phyloP scores from a whole-genome alignment of 2,329 filamentous ascomycete genomes.

The Pseudogymnoascus sp. region DNA sequence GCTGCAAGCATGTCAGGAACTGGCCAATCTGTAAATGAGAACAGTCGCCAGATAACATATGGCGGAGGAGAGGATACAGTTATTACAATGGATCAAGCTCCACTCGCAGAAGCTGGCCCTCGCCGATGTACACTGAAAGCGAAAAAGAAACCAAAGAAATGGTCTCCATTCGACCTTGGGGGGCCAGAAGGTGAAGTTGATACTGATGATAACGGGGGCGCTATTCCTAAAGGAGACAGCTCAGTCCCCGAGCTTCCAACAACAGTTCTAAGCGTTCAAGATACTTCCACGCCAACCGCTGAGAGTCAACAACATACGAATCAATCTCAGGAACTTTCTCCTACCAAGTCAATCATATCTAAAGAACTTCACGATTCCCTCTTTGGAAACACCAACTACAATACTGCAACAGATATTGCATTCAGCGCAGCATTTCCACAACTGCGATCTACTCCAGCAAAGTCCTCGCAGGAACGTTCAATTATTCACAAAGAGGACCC shows the following conservation, averaged over 20 bases:
- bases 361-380: neutral
- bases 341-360: neutral
- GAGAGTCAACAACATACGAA: neutral
- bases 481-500: slow-evolving; percentile 12
- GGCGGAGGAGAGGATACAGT: neutral
- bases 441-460: neutral
- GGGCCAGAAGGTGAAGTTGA: neutral
- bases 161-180: slow-evolving; percentile 6
- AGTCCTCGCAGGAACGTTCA: neutral
- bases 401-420: neutral
- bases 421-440: slow-evolving; percentile 5
- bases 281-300: neutral
- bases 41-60: neutral
- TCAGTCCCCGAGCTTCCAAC: slow-evolving; percentile 1
- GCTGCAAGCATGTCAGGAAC: neutral
- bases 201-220: neutral
- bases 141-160: slow-evolving; percentile 3
- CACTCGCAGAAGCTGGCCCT: neutral
- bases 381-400: neutral
- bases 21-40: neutral
- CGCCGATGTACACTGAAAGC: neutral
- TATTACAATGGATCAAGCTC: neutral
- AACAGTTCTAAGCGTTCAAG: neutral
- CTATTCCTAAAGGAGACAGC: neutral
- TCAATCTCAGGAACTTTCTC: neutral